These are phyloP conservation scores for Chrysosporium keratinophilum DNA, from an alignment of 2,329 filamentous ascomycete genomes.

Conservation along the genomic window DNA sequence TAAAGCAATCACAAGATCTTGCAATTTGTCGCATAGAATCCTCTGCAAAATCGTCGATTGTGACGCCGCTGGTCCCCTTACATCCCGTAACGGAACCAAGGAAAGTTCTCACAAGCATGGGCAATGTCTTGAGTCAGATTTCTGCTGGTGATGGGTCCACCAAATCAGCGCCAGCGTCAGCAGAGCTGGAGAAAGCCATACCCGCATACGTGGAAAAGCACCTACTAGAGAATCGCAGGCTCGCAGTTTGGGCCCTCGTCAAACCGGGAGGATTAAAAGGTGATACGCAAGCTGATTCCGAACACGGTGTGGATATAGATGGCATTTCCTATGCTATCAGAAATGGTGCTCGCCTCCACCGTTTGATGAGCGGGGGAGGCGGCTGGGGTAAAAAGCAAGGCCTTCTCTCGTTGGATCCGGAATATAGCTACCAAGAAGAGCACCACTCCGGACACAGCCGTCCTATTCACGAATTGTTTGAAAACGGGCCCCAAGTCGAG, in stretches of 20 bases:
- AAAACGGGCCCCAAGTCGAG: background rate
- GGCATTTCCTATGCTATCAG: conserved; percentile 23
- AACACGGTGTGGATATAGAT: conserved; percentile 12
- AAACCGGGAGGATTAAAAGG: conserved; percentile 15
- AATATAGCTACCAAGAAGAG: conserved; percentile 20
- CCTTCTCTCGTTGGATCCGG: conserved; percentile 34
- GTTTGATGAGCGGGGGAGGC: conserved; percentile 36
- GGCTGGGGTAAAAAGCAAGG: conserved; percentile 40
- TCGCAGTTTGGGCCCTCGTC: conserved; percentile 36
- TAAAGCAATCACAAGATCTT: conserved; percentile 25
- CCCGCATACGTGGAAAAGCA: conserved; percentile 33
- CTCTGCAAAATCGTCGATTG: conserved; percentile 14
- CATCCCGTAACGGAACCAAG: conserved; percentile 30
- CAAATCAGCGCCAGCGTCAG: conserved; percentile 31
- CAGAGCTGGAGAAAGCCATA: conserved; percentile 34
- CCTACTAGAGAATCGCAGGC: conserved; percentile 27
- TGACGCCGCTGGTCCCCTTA: conserved; percentile 26
- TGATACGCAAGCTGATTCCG: background rate
- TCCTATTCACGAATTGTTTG: conserved; percentile 3
- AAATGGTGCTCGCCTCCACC: conserved; percentile 31
- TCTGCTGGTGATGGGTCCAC: conserved; percentile 25
- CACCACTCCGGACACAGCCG: conserved; percentile 5
- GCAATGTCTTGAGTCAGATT: conserved; percentile 35
- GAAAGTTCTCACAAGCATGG: conserved; percentile 34
- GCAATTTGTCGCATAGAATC: conserved; percentile 25